Conservation (phyloP, 202 grass and related monocot genomes). For the Eragrostis tef region DNA sequence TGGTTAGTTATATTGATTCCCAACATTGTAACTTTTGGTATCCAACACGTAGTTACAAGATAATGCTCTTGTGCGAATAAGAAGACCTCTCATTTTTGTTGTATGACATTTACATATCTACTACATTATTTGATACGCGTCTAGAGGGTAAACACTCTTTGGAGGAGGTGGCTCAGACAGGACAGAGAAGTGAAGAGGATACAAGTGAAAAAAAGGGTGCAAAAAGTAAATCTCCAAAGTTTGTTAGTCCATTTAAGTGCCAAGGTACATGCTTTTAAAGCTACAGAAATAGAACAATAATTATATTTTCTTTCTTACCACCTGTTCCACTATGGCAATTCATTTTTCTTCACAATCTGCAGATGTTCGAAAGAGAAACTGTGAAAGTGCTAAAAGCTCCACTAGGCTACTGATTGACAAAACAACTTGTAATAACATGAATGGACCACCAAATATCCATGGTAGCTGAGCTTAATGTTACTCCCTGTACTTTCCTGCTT, state of each 20-base stretch:
- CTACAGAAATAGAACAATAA: neutral
- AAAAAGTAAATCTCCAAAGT: constrained; percentile 52
- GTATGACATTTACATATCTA: constrained; percentile 1
- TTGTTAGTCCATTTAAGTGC: constrained; percentile 50
- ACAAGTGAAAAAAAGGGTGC: constrained; percentile 22
- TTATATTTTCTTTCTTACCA: constrained; percentile 20
- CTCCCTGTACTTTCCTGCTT: constrained; percentile 2
- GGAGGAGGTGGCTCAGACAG: constrained; percentile 18
- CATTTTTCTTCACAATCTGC: constrained; percentile 40
- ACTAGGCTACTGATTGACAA: constrained; percentile 47
- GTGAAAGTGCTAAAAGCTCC: constrained; percentile 16
- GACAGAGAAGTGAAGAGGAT: constrained; percentile 32
- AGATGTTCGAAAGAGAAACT: constrained; percentile 38
- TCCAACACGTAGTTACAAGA: neutral
- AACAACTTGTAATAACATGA: constrained; percentile 42
- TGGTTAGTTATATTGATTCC: constrained; percentile 51
- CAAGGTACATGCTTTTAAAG: constrained; percentile 36
- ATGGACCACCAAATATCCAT: constrained; percentile 45
- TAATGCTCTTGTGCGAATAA: constrained; percentile 1
- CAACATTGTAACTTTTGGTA: neutral
- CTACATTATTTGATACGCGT: constrained; percentile 27
- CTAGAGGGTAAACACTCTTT: constrained; percentile 35
- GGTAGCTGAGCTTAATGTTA: constrained; percentile 34
- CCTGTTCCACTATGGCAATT: constrained; percentile 12
- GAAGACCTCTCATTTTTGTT: constrained; percentile 14